Base-by-base conservation (phyloP, 2,329 filamentous ascomycete species). In the Hypocreales sp. region DNA sequence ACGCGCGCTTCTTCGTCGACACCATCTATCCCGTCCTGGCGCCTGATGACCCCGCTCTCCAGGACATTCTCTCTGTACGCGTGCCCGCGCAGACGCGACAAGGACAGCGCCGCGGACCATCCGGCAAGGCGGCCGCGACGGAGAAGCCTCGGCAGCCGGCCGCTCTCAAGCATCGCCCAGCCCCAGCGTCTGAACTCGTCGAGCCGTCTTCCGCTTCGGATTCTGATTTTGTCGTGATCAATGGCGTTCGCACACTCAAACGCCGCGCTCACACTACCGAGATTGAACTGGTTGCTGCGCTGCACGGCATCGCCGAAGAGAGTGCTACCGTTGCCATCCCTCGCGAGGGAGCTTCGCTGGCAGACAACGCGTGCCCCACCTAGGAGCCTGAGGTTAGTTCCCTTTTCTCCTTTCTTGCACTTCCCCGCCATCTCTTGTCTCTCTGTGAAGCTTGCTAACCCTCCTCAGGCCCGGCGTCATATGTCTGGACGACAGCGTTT, bases 221-320 rank as follows among this genome's bases (percentile, higher is more conserved):
- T 20, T 22, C 33, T 14, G 27, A 27, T 7, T 28, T 35, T 22
- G 28, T 36, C 23, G 28, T 31, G 22, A 39, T 42, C 40, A 37
- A 48, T 48, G 46, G 44, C 34, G 40, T 24, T 32, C 31, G 32
- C 26, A 42, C 41, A 26, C 42, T 34, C 35, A 48, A 50, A 31
- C 44, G 46, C 30, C 37, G 28, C 29, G 44, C 47, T 28, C 25
- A 46, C 36, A 35, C 44, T 27, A 33, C 39, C 22, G 48, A 50
- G 37, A 34, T 46, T 27, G 45, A 48, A 31, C 35, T 51, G 30
- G 36, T 47, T 37, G 41, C 38, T 29, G 34, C 40, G 18, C 20
- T 35, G 20, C 35, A 38, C 31, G 31, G 32, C 20, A 33, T 39
- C 32, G 15, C n/a, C 22, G 24, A 15, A n/a, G 22, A 8, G 13